phyloP scores from a whole-genome alignment of 768 basidiomycete genomes.

The Amanita exitialis region DNA sequence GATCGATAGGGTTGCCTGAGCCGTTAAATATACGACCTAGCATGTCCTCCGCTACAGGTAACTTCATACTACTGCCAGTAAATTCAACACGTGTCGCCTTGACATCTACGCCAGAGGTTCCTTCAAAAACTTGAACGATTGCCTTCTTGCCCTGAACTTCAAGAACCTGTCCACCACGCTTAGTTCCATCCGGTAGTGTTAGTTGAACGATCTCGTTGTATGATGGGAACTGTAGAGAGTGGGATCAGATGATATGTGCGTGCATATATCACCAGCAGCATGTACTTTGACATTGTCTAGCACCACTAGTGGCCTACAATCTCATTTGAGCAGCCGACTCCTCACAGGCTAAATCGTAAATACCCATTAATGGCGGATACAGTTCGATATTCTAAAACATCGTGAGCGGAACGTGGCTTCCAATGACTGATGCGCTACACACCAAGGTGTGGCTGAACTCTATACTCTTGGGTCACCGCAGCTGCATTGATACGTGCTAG shows the following conservation, averaged over 20 bases:
- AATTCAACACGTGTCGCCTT: constrained; percentile 97
- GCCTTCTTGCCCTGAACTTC: constrained; percentile 99
- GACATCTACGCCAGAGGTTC: constrained; percentile 95
- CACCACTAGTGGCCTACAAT: constrained; percentile 79
- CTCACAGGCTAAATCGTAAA: constrained; percentile 1
- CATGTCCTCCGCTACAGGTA: constrained; percentile 99
- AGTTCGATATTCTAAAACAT: constrained; percentile 78
- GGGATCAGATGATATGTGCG: constrained; percentile 1
- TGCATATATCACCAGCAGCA: constrained; percentile 12
- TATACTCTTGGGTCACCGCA: constrained; percentile 82
- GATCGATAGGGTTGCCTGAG: constrained; percentile 94
- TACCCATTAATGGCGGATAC: constrained; percentile 98
- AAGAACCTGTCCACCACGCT: constrained; percentile 93
- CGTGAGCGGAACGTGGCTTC: constrained; percentile 5
- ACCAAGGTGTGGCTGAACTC: constrained; percentile 86
- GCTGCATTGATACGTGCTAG: constrained; percentile 78
- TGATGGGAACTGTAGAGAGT: constrained; percentile 66
- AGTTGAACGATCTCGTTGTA: constrained; percentile 98
- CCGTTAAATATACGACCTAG: constrained; percentile 98
- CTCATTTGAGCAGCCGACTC: constrained; percentile 8
- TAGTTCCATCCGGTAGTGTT: constrained; percentile 90
- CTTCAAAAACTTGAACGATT: constrained; percentile 98
- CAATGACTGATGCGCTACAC: constrained; percentile 16
- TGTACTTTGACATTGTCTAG: constrained; percentile 95
- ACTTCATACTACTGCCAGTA: constrained; percentile 96